Percentiles rank a stretch among this genome's conserved stretches.
Conservation (phyloP, 1,284 basidiomycete species). For the Trametes polyzona region DNA sequence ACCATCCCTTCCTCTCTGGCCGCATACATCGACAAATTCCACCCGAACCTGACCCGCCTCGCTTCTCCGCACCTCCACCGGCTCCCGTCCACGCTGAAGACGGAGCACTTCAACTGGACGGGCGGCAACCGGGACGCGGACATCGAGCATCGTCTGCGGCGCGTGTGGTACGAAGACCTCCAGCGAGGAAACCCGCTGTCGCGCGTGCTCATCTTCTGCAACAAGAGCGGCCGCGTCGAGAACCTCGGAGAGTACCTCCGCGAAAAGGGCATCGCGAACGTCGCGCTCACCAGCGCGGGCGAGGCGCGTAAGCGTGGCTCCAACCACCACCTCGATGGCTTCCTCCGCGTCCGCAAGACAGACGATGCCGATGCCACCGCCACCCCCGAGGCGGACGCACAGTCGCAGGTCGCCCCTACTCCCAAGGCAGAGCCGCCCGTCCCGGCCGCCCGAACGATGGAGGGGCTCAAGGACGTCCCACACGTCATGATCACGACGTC, state of each 20-base stretch:
- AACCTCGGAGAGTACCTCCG: constrained; percentile 60
- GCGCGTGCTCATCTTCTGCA: constrained; percentile 83
- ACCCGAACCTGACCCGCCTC: constrained; percentile 67
- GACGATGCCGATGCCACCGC: not conserved
- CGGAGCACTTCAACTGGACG: constrained; percentile 75
- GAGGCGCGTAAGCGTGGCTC: constrained; percentile 63
- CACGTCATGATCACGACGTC: constrained; percentile 88
- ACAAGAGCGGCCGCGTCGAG: constrained; percentile 70
- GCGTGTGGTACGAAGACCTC: constrained; percentile 77
- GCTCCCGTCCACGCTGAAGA: constrained; percentile 70
- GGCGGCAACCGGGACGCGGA: constrained; percentile 82
- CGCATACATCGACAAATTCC: constrained; percentile 61
- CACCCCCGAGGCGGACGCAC: not conserved
- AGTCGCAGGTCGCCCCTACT: not conserved
- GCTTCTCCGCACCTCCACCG: constrained; percentile 81
- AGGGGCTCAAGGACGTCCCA: constrained; percentile 41
- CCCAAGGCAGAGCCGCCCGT: not conserved
- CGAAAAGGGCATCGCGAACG: constrained; percentile 62
- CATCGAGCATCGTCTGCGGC: constrained; percentile 72
- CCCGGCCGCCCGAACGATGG: constrained; percentile 7
- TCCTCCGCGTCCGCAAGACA: constrained; percentile 49
- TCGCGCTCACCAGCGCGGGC: constrained; percentile 65
- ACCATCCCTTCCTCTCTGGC: constrained; percentile 83
- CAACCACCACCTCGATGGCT: constrained; percentile 76
- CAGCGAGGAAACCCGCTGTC: constrained; percentile 39